phyloP scores from a whole-genome alignment of 805 yeast genomes.

The Blastobotrys muscicola region DNA sequence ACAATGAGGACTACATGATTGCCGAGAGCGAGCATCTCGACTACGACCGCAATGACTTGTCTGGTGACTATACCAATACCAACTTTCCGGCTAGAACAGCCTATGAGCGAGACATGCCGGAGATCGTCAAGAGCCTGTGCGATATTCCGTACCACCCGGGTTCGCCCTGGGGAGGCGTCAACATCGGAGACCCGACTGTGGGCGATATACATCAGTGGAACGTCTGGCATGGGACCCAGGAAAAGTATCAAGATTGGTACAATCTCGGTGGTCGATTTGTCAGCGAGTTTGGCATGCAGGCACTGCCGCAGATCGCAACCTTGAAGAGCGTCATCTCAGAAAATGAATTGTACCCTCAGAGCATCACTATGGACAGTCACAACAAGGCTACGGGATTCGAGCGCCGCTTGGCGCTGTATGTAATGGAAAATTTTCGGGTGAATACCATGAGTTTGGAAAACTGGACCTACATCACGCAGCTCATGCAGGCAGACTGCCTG shows the following conservation, averaged over 20 bases:
- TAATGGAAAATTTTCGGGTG: conserved; percentile 36
- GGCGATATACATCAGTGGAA: conserved; percentile 52
- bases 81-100: conserved; percentile 36
- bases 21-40: conserved; percentile 31
- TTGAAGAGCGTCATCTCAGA: conserved; percentile 32
- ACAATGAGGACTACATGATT: conserved; percentile 40
- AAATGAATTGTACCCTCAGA: conserved; percentile 36
- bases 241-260: conserved; percentile 41
- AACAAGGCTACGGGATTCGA: conserved; percentile 42
- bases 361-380: conserved; percentile 36
- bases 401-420: conserved; percentile 37
- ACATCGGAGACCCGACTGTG: conserved; percentile 30
- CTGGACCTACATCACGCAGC: conserved; percentile 45
- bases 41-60: conserved; percentile 21
- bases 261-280: conserved; percentile 40
- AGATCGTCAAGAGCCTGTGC: conserved; percentile 21
- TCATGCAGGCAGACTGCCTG: conserved; percentile 44
- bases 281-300: conserved; percentile 47
- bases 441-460: conserved; percentile 28
- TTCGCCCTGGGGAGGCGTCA: conserved; percentile 39
- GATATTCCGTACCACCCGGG: conserved; percentile 38
- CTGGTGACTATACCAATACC: conserved; percentile 14
- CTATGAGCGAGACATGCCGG: conserved; percentile 35
- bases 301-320: conserved; percentile 34
- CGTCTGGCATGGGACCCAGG: conserved; percentile 47